Base-by-base conservation (phyloP, 1,284 basidiomycete genomes). In the Puccinia sorghi region DNA sequence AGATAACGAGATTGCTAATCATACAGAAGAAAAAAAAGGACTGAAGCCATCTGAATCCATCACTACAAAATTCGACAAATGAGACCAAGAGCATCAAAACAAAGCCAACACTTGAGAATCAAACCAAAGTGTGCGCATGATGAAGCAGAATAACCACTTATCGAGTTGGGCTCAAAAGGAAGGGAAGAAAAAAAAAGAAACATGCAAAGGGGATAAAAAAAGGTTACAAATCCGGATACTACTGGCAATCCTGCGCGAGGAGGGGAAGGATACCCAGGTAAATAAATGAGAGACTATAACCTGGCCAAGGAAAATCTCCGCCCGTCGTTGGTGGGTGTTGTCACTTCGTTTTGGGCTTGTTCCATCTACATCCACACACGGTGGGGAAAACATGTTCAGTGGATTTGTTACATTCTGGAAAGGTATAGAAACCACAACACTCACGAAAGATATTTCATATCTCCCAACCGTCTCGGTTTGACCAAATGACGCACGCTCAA, bases 401-500 rank as follows among this genome's bases (percentile, higher is more conserved):
- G n/a, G n/a, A n/a, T n/a, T n/a, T n/a, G n/a, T n/a, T n/a, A n/a
- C n/a, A n/a, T n/a, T n/a, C n/a, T n/a, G n/a, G n/a, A n/a, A n/a
- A n/a, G 5, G n/a, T 13, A n/a, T 52, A 32, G 56, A 22, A 57
- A 32, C 9, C 9, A 32, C 5, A 50, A n/a, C 9, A 75, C 73
- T 52, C 41, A 75, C 73, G 73, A 75, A 25, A 85, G 80, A 59
- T 82, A 82, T 61, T 81, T 83, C 85, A 85, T 84, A 61, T 85
- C 86, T 22, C 84, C 84, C 48, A 88, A 88, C 81, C 86, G 93
- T 89, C 96, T 90, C 80, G 97, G 97, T 85, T 91, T 93, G 85
- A 97, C 89, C 80, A 97, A 86, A 86, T 99, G 95, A 80, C 94
- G 88, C 77, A 92, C 89, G n/a, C 94, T 93, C 39, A 97, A 94